phyloP scores from a whole-genome alignment of 768 basidiomycete species.

The Clitopilus passeckerianus region DNA sequence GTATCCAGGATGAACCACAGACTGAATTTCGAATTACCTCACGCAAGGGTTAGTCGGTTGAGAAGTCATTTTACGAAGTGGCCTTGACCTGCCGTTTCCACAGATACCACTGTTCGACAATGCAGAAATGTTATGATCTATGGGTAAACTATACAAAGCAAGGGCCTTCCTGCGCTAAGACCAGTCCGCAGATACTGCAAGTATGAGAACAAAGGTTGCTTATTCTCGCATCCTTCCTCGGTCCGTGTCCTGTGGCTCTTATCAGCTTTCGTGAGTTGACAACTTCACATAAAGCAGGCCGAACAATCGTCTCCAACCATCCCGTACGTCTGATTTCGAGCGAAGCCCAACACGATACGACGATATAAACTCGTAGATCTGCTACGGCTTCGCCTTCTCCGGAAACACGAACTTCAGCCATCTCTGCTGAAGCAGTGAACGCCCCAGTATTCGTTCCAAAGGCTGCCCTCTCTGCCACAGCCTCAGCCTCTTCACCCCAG shows the following conservation, averaged over 20 bases:
- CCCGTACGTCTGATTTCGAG: background rate
- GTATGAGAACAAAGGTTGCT: constrained; percentile 82
- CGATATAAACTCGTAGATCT: constrained; percentile 11
- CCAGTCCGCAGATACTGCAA: constrained; percentile 60
- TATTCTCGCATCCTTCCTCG: constrained; percentile 69
- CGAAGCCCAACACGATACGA: background rate
- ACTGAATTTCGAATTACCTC: constrained; percentile 28
- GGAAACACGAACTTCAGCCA: constrained; percentile 24
- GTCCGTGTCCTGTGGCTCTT: constrained; percentile 28
- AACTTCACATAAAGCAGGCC: constrained; percentile 10
- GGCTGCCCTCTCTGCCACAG: constrained; percentile 23
- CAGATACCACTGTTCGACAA: constrained; percentile 71
- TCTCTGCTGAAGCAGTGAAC: constrained; percentile 67
- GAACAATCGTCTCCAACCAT: constrained; percentile 11
- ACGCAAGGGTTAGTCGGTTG: constrained; percentile 44
- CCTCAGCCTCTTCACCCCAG: constrained; percentile 12
- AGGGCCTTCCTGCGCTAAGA: background rate
- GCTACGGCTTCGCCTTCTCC: constrained; percentile 41
- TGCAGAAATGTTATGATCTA: constrained; percentile 92
- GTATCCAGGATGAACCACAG: constrained; percentile 31
- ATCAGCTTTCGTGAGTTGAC: background rate
- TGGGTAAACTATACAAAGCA: constrained; percentile 46
- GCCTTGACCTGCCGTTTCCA: constrained; percentile 2
- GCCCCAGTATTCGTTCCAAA: constrained; percentile 86
- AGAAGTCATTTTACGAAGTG: constrained; percentile 2